Base-by-base conservation (phyloP, 1,139 yeast genomes). In the Trichomonascaceae sp. region DNA sequence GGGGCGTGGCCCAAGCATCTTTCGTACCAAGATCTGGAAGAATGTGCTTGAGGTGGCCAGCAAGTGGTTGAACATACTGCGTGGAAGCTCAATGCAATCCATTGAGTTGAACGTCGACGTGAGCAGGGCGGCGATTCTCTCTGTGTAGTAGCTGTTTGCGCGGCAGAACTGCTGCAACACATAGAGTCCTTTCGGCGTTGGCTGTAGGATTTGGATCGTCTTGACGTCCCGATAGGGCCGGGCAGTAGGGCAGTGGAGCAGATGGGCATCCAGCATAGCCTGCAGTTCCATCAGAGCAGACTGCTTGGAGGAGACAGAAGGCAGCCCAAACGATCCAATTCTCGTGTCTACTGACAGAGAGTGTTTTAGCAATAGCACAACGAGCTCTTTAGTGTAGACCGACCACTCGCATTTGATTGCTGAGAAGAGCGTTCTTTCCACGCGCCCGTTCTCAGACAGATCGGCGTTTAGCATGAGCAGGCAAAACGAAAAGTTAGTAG, bases 121-220 rank as follows among this genome's bases (percentile, higher is more conserved):
- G 6, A 84, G 48, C 9, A 82, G 65, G 1, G 54, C 46, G 0
- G 77, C 77, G 18, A 45, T 29, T 14, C 30, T 20, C 6, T 32
- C 32, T 22, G 32, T 32, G 5, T 32, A 27, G 37, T 77, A 54
- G 0, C 89, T 93, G 34, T 69, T 58, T 29, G 62, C 66, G 34
- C 61, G 60, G 42, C 78, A 74, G 50, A 76, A 84, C 9, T 66
- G 61, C 33, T 70, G 71, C 2, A 87, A 56, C 0, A 84, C 52
- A 0, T 85, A 75, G 3, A 84, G 71, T 1, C 97, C 98, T 50
- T 89, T 89, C 0, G 97, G 89, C 0, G 97, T 84, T 4, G 95
- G 93, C 48, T 87, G 97, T 25, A 85, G 51, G 17, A 41, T 25
- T 4, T 37, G 37, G 11, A 41, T 35, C 1, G 28, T 31, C 9